phyloP scores from a whole-genome alignment of 441 rosid species.

The Gossypium aridum region DNA sequence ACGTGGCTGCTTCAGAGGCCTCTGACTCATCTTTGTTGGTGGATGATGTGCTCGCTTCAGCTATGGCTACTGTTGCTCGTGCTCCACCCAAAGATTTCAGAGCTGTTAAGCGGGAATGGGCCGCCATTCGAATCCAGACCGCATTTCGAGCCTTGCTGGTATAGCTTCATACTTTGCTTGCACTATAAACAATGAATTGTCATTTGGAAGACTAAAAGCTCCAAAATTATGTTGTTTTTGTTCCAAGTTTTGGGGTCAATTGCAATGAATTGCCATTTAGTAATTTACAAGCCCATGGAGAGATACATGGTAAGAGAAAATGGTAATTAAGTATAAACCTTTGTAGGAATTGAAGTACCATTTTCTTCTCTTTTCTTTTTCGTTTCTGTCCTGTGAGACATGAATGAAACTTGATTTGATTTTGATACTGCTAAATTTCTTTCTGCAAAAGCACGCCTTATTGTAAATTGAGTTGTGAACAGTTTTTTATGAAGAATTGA shows the following conservation, averaged over 20 bases:
- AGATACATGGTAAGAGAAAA: background rate
- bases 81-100: conserved; percentile 65
- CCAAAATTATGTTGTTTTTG: background rate
- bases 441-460: too few species aligned
- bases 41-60: conserved; percentile 41
- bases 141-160: conserved; percentile 77
- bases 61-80: conserved; percentile 64
- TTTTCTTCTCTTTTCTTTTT: background rate
- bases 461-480: background rate
- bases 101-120: conserved; percentile 64
- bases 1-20: conserved; percentile 31
- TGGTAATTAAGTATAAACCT: too few species aligned
- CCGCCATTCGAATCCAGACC: conserved; percentile 70
- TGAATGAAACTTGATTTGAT: too few species aligned
- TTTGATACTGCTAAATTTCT: too few species aligned
- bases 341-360: background rate
- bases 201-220: background rate
- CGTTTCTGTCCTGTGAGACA: background rate
- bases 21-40: conserved; percentile 34
- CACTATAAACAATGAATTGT: background rate
- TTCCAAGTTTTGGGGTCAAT: background rate
- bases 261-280: background rate
- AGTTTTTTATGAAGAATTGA: background rate
- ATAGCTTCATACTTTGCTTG: background rate
- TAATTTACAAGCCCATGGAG: background rate